Evolutionary conservation across 768 basidiomycete genomes (phyloP), one percentile per base, ranked within the genome.

Genomic region (Rhodosporidiobolus sp.): DNA sequence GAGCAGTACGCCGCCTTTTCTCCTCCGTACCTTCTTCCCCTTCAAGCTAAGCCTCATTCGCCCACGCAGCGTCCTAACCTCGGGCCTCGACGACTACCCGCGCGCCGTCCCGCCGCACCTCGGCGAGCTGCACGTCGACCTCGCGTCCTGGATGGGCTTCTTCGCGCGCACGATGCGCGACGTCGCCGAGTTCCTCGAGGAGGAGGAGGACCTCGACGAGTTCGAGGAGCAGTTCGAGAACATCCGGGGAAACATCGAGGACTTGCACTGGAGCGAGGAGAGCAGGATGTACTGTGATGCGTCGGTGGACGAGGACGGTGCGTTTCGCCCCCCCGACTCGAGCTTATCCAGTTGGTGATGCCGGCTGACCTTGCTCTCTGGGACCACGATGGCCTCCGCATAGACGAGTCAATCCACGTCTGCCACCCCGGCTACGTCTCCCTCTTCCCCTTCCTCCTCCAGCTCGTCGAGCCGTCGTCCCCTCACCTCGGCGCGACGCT

Each of bases 81-180:
- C 90, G 77, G 94, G 94, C 1, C 89, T 98, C 88, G 94, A 98
- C 80, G 94, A 98, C 81, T 97, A 94, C 81, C 94, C 94, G 19
- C 86, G 94, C 65, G 93, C 90, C 4, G 72, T 63, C 22, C 87
- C 88, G 35, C 90, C 94, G 11, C 92, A 94, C 78, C 85, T 88
- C 3, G 94, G 95, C 60, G 94, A 97, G 82, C 83, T 98, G 58
- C 94, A 98, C 80, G 80, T 97, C 69, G 94, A 98, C 81, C 82
- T 97, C 68, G 91, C 94, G 74, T 89, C 90, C 43, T 98, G 94
- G 94, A 92, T 97, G 88, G 94, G 87, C 7, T 96, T 93, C 84
- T 98, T 97, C 82, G 87, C 91, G 46, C 85, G 89, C 75, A 97
- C 94, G 38, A 98, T 98, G 94, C 86, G 85, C 63, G 90, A 90